Conservation (phyloP, 495 filamentous ascomycete species). For the Oleoguttula mirabilis region DNA sequence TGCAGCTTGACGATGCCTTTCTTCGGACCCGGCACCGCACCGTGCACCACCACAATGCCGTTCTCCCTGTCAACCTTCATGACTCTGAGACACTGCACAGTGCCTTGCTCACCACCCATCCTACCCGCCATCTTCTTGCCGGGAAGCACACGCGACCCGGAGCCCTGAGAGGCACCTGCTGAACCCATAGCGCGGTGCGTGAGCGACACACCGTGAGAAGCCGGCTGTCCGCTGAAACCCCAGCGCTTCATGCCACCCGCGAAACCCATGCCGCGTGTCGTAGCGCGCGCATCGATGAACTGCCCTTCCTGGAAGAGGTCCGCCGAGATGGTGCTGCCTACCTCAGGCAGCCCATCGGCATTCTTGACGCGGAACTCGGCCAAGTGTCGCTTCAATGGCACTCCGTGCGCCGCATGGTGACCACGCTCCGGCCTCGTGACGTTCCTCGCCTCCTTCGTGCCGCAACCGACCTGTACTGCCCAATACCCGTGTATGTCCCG, state of each 20-base stretch:
- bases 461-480: constrained; percentile 78
- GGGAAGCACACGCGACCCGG: constrained; percentile 80
- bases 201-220: constrained; percentile 86
- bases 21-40: constrained; percentile 73
- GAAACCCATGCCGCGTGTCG: constrained; percentile 77
- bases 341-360: constrained; percentile 53
- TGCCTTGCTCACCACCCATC: constrained; percentile 81
- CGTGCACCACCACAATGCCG: constrained; percentile 79
- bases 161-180: constrained; percentile 72
- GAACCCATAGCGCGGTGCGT: constrained; percentile 86
- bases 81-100: constrained; percentile 79
- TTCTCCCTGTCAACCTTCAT: constrained; percentile 73
- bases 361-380: constrained; percentile 75
- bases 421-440: constrained; percentile 69
- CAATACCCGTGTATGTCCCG: constrained; percentile 71
- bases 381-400: constrained; percentile 69
- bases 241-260: constrained; percentile 95
- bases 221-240: constrained; percentile 76
- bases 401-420: constrained; percentile 64
- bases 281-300: constrained; percentile 72
- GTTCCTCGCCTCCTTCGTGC: constrained; percentile 63
- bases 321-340: constrained; percentile 63
- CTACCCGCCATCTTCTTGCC: constrained; percentile 96
- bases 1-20: constrained; percentile 71
- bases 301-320: constrained; percentile 85